Percentiles rank a stretch among this genome's conserved stretches.
Conservation (phyloP, 2,329 filamentous ascomycete genomes). For the Cercospora citrullina region DNA sequence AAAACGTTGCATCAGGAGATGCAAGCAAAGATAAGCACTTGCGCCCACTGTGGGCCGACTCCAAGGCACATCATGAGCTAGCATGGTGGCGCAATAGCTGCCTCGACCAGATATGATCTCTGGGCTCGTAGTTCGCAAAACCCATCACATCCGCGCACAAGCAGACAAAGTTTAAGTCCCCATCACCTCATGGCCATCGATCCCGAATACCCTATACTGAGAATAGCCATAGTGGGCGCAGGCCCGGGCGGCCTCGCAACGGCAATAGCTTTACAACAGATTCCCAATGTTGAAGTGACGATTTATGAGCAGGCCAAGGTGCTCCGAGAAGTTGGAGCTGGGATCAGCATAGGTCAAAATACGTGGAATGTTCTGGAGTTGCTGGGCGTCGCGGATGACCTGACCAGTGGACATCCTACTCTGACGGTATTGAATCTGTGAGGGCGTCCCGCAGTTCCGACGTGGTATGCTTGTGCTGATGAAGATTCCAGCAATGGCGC, state of each 20-base stretch:
- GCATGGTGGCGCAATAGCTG: constrained; percentile 11
- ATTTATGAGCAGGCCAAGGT: constrained; percentile 50
- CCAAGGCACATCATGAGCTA: background rate
- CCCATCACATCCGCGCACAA: too few relatives aligned
- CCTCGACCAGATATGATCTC: background rate
- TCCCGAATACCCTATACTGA: background rate
- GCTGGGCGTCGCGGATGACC: constrained; percentile 45
- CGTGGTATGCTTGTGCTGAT: background rate
- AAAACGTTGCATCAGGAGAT: too few relatives aligned
- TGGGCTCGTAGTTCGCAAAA: too few relatives aligned
- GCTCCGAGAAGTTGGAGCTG: constrained; percentile 52
- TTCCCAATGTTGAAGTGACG: constrained; percentile 46
- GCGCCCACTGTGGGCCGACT: background rate
- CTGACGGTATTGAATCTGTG: constrained; percentile 22
- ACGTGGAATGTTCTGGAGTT: constrained; percentile 52
- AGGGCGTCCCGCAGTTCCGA: background rate
- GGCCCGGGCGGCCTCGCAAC: constrained; percentile 41
- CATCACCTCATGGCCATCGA: background rate
- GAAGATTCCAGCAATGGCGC: constrained; percentile 18
- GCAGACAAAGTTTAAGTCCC: background rate
- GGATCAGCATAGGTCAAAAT: constrained; percentile 50
- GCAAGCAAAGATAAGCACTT: background rate
- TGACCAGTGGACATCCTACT: constrained; percentile 32
- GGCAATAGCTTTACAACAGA: constrained; percentile 48
- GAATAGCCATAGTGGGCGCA: constrained; percentile 43